Evolutionary conservation across 2,329 filamentous ascomycete species (phyloP).

Genomic region (Botryotinia narcissicola): DNA sequence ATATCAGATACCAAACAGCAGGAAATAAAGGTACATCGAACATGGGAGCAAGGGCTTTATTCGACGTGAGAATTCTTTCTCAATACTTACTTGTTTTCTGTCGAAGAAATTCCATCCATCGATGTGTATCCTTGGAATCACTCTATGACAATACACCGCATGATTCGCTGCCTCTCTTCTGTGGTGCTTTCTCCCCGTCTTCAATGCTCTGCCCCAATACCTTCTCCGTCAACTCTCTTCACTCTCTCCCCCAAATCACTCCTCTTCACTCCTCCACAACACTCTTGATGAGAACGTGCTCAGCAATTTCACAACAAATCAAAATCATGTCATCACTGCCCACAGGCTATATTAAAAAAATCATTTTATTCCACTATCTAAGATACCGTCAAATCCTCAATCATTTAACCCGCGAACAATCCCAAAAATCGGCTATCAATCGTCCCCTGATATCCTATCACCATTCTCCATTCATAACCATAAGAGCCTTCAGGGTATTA

Average conservation of each 20-base stretch:
- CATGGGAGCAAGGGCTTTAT: neutral
- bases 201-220: neutral
- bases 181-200: no score
- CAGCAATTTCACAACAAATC: neutral
- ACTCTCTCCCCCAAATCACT: no score
- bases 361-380: neutral
- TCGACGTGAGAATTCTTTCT: neutral
- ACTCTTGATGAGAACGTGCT: no score
- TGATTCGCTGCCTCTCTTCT: neutral
- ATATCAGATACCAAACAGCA: no score
- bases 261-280: neutral
- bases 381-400: neutral
- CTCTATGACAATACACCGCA: neutral
- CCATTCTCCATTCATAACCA: slow-evolving; percentile 4
- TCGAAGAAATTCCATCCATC: neutral
- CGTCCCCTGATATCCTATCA: neutral
- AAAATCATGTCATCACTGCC: neutral
- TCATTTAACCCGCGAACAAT: neutral
- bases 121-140: neutral
- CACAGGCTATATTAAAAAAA: neutral
- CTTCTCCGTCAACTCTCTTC: neutral
- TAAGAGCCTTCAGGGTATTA: slow-evolving; percentile 11
- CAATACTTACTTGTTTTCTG: neutral
- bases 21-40: no score
- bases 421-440: neutral